Base-by-base conservation (phyloP, 139 green algal genomes). In the Asterochloris erici region DNA sequence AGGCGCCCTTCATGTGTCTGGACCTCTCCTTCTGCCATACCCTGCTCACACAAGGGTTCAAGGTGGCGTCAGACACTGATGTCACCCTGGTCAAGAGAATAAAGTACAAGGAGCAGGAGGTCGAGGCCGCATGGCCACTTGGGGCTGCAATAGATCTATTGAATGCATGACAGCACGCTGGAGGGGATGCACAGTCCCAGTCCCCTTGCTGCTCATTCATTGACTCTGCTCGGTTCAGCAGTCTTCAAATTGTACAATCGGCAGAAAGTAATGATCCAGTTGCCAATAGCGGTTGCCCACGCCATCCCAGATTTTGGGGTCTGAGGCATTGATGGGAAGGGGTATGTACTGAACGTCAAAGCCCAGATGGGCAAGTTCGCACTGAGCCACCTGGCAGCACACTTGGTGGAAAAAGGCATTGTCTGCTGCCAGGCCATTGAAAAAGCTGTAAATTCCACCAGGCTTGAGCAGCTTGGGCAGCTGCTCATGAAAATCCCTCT, bases 401-500 rank as follows among this genome's bases (percentile, higher is more conserved):
- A 99, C 96, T 23, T 89, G 86, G 81, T 98, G 95, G 87, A 98
- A 93, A 76, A 96, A 96, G 1, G 89, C 83, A 83, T 96, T 96
- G 86, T 95, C 88, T 0, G 90, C 91, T 13, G 88, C 89, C 27
- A 98, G 81, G 21, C 93, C 95, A 86, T 98, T 99, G 91, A 99
- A 99, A 83, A 96, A 99, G 12, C 87, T 94, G 85, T 99, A 99
- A 6, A 98, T 75, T 12, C 96, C 96, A 2, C 82, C 86, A 9
- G 87, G 89, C 4, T 84, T 85, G 68, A 99, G 85, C 26, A 98
- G 83, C 61, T 86, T 89, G 4, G 93, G 94, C 62, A 98, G 81
- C 68, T 96, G 90, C 14, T 90, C 83, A 77, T 98, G 96, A 78
- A 97, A 95, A 84, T 98, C 93, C 24, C 88, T 86, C 64, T 27